These are phyloP conservation scores for Penicillium sp. DNA, from an alignment of 2,329 filamentous ascomycete genomes.

Conservation along the genomic window DNA sequence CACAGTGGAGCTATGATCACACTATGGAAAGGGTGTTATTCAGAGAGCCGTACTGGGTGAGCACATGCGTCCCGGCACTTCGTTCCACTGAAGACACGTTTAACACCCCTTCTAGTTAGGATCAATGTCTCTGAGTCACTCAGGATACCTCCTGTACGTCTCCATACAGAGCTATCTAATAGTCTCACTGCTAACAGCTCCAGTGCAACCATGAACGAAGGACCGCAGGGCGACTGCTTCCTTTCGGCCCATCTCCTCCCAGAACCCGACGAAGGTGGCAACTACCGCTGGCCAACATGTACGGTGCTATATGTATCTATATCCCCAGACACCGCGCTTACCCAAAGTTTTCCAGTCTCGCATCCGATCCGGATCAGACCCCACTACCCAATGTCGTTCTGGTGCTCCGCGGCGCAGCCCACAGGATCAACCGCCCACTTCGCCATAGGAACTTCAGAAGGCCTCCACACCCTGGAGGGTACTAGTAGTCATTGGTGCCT, in stretches of 20 bases:
- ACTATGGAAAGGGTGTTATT: conserved; percentile 29
- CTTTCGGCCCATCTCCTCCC: conserved; percentile 26
- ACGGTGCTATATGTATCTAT: conserved; percentile 1
- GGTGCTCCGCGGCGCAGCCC: conserved; percentile 33
- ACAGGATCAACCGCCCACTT: conserved; percentile 25
- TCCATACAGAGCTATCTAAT: not conserved
- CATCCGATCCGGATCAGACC: conserved; percentile 25
- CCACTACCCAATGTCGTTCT: conserved; percentile 22
- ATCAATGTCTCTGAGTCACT: conserved; percentile 31
- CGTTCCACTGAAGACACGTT: not conserved
- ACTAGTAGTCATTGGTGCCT: conserved; percentile 24
- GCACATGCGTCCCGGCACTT: not conserved
- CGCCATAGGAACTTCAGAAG: conserved; percentile 33
- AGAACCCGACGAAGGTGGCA: conserved; percentile 26
- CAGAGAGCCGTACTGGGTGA: conserved; percentile 28
- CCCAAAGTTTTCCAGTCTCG: conserved; percentile 10
- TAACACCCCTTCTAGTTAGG: conserved; percentile 23
- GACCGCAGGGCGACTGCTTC: conserved; percentile 27
- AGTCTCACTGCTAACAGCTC: conserved; percentile 13
- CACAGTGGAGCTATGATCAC: conserved; percentile 27
- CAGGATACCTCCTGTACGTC: conserved; percentile 29
- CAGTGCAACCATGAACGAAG: conserved; percentile 32
- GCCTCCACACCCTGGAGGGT: conserved; percentile 29
- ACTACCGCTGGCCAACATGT: conserved; percentile 29
- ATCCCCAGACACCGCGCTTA: not conserved